phyloP scores from a whole-genome alignment of 2,329 filamentous ascomycete species.

The Fusarium luffae region DNA sequence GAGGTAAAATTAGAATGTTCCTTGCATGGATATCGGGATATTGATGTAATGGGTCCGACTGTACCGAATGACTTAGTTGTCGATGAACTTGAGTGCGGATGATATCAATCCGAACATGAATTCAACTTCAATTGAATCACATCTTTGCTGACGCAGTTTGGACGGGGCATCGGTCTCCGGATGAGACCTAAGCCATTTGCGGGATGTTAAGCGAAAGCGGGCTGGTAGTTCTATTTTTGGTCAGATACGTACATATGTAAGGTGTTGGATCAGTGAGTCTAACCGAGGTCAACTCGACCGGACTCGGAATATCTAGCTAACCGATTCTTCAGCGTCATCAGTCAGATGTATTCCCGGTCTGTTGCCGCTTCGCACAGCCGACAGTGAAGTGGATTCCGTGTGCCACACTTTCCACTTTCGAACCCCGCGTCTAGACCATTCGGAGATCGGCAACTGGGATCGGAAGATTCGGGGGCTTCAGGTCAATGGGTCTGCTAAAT shows the following conservation, averaged over 20 bases:
- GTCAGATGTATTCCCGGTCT: not conserved
- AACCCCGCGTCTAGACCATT: not conserved
- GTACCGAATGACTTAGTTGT: accelerated
- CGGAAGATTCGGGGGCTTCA: not conserved
- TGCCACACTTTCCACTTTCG: not conserved
- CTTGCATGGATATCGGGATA: not conserved
- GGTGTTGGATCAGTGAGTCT: no score
- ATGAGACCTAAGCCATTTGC: not conserved
- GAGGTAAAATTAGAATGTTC: not conserved
- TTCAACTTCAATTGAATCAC: not conserved
- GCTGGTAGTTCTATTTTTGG: not conserved
- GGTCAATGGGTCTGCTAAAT: not conserved
- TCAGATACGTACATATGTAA: accelerated
- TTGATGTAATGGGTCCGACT: not conserved
- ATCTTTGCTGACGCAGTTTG: not conserved
- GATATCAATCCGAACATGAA: not conserved
- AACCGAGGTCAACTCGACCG: no score
- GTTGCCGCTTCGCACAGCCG: not conserved
- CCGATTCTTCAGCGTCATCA: accelerated
- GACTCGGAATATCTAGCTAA: not conserved
- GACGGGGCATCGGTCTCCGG: not conserved
- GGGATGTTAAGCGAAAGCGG: not conserved
- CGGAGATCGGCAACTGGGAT: not conserved
- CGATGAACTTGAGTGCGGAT: not conserved
- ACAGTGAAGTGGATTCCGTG: not conserved